phyloP scores from a whole-genome alignment of 352 stramenopile species.

The Elongisporangium anandrum region DNA sequence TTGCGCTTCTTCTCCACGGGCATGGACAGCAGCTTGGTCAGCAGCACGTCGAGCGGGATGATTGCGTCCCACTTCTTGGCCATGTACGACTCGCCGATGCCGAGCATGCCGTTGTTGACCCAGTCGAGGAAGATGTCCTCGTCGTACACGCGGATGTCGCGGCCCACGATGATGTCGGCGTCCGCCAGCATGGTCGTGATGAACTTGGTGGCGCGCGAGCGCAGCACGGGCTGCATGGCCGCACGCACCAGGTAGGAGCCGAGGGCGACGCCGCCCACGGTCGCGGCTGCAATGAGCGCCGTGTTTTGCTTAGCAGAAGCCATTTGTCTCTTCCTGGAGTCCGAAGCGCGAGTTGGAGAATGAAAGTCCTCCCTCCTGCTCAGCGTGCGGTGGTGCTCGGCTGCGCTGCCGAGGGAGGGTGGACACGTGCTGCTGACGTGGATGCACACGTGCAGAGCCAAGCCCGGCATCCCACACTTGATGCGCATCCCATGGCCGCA shows the following conservation, averaged over 20 bases:
- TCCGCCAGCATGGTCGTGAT: conserved; percentile 80
- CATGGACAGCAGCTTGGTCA: conserved; percentile 68
- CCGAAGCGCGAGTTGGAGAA: background rate
- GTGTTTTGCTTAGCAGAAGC: conserved; percentile 58
- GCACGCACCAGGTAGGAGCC: conserved; percentile 64
- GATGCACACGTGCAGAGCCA: conserved; percentile 2
- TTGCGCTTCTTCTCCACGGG: conserved; percentile 71
- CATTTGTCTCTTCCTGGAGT: conserved; percentile 8
- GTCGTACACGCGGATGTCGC: conserved; percentile 80
- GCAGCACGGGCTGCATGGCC: conserved; percentile 67
- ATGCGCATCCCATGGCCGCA: background rate
- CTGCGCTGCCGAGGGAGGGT: conserved; percentile 1
- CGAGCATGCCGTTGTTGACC: conserved; percentile 80
- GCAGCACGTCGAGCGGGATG: conserved; percentile 70
- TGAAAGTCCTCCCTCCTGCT: background rate
- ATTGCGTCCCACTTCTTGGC: conserved; percentile 84
- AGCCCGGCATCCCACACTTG: background rate
- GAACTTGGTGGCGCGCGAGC: conserved; percentile 61
- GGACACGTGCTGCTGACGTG: conserved; percentile 3
- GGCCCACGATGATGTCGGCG: conserved; percentile 75
- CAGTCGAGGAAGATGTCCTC: conserved; percentile 85
- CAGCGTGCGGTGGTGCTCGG: background rate
- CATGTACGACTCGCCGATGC: conserved; percentile 88
- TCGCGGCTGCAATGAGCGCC: conserved; percentile 59
- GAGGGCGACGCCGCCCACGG: conserved; percentile 55